Base-by-base conservation (phyloP, 768 basidiomycete species). In the Lactifluus rugatus region DNA sequence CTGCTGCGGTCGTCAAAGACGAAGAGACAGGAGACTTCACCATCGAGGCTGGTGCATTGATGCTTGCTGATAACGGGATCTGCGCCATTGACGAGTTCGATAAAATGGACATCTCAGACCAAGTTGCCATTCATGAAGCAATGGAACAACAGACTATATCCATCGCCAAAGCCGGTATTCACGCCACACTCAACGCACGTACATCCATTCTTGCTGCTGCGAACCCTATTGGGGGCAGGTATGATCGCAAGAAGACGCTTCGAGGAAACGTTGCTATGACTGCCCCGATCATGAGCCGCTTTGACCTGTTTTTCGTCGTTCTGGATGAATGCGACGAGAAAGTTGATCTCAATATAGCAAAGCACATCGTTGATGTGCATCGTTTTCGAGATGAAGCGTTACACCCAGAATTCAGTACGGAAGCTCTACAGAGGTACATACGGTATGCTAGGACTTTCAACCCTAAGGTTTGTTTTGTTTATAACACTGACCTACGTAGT, bases 1-100 rank as follows among this genome's bases (percentile, higher is more conserved):
- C 96, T 0, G 96, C 96, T 5, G 95, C 95, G 2, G 96, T 99
- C 0, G 95, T 98, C 59, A 93, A 89, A 67, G 96, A 99, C 66
- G 95, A 98, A 72, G 96, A 98, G 72, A 95, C 94, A 0, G 96
- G 96, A 14, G 96, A 99, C 69, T 99, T 98, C 74, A 98, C 96
- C 0, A 98, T 98, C 67, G 96, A 99, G 74, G 96, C 96, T 21
- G 96, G 96, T 49, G 96, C 96, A 4, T 80, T 99, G 64, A 98
- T 99, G 96, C 81, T 99, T 3, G 96, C 96, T 6, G 96, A 99
- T 74, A 98, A 98, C 65, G 96, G 96, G 8, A 97, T 98, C 69
- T 99, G 96, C 68, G 94, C 94, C n/a, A 99, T 99, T 66, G 96
- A 99, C 74, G 96, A 98, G 72, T 99, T 99, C 67, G 96, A 99